phyloP scores from a whole-genome alignment of 2,329 filamentous ascomycete species.

The Aspergillus puulaauensis region DNA sequence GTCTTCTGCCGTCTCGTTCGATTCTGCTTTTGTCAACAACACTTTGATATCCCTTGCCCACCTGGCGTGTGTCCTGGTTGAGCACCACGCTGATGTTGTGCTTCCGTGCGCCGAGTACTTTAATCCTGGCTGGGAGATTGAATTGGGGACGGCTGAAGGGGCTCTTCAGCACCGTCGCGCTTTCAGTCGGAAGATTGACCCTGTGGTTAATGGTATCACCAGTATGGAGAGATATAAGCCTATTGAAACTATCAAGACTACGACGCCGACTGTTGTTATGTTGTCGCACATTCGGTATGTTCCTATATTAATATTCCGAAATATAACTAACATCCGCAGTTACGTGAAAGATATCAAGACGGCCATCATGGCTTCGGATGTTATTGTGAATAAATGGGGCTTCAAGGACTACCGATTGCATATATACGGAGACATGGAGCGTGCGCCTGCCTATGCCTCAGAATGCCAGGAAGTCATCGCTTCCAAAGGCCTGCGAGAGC shows the following conservation, averaged over 20 bases:
- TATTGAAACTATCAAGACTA: constrained; percentile 57
- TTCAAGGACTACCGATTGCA: constrained; percentile 62
- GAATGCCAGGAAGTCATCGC: constrained; percentile 58
- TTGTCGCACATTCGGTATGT: constrained; percentile 52
- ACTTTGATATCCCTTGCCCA: constrained; percentile 37
- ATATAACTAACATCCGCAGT: neutral
- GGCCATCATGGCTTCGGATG: constrained; percentile 61
- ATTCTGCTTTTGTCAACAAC: constrained; percentile 43
- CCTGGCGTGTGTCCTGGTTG: constrained; percentile 14
- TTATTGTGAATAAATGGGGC: constrained; percentile 64
- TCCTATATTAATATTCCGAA: too few species aligned
- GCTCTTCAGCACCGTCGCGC: constrained; percentile 55
- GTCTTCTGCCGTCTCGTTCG: constrained; percentile 39
- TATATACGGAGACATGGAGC: constrained; percentile 66
- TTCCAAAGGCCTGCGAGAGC: constrained; percentile 51
- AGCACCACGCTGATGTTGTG: constrained; percentile 57
- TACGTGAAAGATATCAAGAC: constrained; percentile 62
- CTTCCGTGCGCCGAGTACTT: constrained; percentile 60
- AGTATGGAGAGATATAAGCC: constrained; percentile 63
- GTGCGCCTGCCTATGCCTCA: constrained; percentile 59
- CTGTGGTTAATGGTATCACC: constrained; percentile 64
- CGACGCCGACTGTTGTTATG: constrained; percentile 63
- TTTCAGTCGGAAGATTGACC: constrained; percentile 60
- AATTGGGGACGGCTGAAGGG: constrained; percentile 59
- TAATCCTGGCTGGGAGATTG: constrained; percentile 63